Evolutionary conservation across 257 asterid species (phyloP).

Genomic region (Solanum megistacrolobum): DNA sequence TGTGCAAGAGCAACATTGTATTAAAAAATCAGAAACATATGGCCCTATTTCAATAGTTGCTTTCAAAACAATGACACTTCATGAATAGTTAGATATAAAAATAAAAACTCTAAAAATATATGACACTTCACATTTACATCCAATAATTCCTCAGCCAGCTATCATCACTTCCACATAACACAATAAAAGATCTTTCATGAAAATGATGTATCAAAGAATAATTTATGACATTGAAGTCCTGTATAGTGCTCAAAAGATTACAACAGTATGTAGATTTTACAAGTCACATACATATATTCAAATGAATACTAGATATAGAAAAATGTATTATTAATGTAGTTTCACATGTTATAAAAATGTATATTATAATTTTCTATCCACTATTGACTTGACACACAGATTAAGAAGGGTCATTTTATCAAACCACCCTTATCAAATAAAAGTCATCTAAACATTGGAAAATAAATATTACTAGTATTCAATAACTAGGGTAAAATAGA

Average conservation of each 20-base stretch:
- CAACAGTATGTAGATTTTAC: not conserved
- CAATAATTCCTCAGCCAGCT: not conserved
- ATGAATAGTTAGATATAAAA: not conserved
- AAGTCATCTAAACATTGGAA: too few species aligned
- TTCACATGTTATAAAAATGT: not conserved
- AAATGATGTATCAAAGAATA: not conserved
- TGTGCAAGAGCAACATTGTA: not conserved
- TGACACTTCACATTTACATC: not conserved
- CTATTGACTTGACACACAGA: too few species aligned
- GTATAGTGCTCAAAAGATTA: not conserved
- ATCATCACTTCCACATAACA: not conserved
- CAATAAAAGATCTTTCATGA: not conserved
- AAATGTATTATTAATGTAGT: not conserved
- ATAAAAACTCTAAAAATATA: not conserved
- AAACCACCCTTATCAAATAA: too few species aligned
- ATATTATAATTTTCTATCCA: not conserved
- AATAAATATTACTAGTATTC: too few species aligned
- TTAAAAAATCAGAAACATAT: not conserved
- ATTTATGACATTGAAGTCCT: not conserved
- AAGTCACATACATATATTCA: not conserved
- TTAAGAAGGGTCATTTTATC: too few species aligned
- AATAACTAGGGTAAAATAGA: too few species aligned
- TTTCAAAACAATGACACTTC: not conserved
- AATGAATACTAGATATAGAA: not conserved
- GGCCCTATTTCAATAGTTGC: not conserved